A percentile compares a stretch with the other conserved stretches of the same genome.
Evolutionary conservation across 441 rosid genomes (phyloP).

Genomic region (Croton setiger): DNA sequence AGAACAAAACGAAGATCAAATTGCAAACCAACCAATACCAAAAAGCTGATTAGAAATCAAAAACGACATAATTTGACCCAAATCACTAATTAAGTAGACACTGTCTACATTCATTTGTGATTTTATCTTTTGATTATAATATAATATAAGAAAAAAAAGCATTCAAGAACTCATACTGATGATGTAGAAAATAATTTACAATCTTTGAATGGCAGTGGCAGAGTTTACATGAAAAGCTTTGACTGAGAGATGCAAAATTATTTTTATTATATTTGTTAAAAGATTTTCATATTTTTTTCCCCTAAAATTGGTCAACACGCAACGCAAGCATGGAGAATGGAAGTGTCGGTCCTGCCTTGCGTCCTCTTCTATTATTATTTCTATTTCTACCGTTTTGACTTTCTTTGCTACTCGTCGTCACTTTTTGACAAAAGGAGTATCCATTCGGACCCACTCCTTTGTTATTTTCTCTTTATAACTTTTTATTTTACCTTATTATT

Average conservation of each 20-base stretch:
- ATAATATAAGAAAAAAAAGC: neutral
- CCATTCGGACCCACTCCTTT: constrained; percentile 17
- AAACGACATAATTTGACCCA: neutral
- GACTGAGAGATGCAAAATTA: constrained; percentile 18
- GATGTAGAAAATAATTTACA: neutral
- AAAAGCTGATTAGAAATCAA: constrained; percentile 4
- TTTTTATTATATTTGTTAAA: neutral
- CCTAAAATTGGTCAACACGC: constrained; percentile 26
- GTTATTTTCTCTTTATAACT: neutral
- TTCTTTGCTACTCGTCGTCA: neutral
- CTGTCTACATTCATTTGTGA: neutral
- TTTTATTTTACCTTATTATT: neutral
- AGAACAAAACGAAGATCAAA: neutral
- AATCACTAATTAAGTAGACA: neutral
- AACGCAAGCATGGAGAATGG: constrained; percentile 27
- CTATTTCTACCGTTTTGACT: constrained; percentile 26
- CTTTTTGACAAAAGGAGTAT: neutral
- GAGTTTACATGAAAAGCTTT: constrained; percentile 30
- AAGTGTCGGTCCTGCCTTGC: constrained; percentile 26
- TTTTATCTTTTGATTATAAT: neutral
- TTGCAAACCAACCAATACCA: neutral
- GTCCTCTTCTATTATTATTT: neutral
- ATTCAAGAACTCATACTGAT: constrained; percentile 6
- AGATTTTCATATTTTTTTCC: too few species aligned
- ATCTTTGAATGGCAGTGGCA: neutral